Evolutionary conservation across 23 red algal species (phyloP).

Genomic region (Rhodosorus marinus): DNA sequence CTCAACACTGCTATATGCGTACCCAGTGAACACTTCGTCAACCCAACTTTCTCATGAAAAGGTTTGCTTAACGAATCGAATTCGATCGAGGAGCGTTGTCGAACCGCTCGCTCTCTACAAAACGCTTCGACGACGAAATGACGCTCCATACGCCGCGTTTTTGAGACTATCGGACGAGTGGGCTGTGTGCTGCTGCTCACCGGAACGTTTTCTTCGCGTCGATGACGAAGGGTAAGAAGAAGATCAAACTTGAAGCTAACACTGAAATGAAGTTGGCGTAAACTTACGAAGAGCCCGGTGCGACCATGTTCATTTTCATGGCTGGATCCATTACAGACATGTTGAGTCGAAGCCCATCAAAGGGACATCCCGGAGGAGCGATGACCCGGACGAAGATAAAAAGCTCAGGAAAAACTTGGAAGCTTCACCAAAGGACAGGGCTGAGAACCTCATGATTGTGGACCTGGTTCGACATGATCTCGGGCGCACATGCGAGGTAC

Average conservation of each 20-base stretch:
- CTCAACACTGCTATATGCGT: background rate
- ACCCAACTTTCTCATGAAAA: too few relatives aligned
- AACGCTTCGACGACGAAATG: conserved; percentile 40
- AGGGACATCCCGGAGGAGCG: conserved; percentile 55
- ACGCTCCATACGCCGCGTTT: conserved; percentile 72
- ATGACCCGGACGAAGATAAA: conserved; percentile 26
- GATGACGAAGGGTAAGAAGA: conserved; percentile 3
- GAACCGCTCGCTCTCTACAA: conserved; percentile 45
- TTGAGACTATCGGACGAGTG: conserved; percentile 16
- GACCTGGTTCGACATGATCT: conserved; percentile 95
- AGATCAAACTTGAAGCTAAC: too few relatives aligned
- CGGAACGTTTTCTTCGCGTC: conserved; percentile 72
- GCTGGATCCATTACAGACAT: too few relatives aligned
- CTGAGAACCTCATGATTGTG: conserved; percentile 99
- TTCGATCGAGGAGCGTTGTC: conserved; percentile 5
- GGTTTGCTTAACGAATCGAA: conserved; percentile 80
- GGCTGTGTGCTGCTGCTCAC: conserved; percentile 75
- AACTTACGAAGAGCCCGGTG: too few relatives aligned
- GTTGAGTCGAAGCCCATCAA: conserved; percentile 94
- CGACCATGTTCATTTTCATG: too few relatives aligned
- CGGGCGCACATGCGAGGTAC: conserved; percentile 53
- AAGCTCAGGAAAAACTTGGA: conserved; percentile 18
- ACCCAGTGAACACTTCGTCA: too few relatives aligned
- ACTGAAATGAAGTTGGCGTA: too few relatives aligned
- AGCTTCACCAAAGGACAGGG: conserved; percentile 51